Evolutionary conservation across 78 protist species (phyloP), one percentile per base, ranked within the genome.

Genomic region (Chrysochromulina parva): DNA sequence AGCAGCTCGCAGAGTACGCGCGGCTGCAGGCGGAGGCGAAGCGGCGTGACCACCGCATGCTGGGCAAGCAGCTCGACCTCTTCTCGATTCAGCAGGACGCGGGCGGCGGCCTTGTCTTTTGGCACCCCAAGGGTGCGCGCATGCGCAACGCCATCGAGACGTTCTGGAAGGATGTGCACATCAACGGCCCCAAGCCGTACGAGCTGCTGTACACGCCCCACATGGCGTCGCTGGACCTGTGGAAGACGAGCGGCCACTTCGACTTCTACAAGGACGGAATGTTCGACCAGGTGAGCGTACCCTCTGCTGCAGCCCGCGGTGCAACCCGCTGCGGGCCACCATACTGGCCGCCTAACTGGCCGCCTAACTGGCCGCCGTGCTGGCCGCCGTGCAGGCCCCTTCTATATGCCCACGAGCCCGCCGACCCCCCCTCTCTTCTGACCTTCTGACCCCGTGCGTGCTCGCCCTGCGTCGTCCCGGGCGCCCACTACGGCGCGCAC

Each of bases 181-280:
- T 50, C 6, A 16, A 38, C 58, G 48, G 28, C 1, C 88, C 89
- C 16, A 38, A 38, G 38, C 38, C 38, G 38, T 94, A 94, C 76
- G 88, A 90, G 80, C 86, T 88, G n/a, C 92, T 94, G 24, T 66
- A 90, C 50, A 69, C 93, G 81, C 96, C 96, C 50, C 90, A 87
- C 85, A 85, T 94, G 50, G 88, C 88, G 48, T 82, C 88, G 55
- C 19, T 65, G 17, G 85, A 86, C 24, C 82, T 93, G 52, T 93
- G 95, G 95, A 86, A 91, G 86, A 76, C 78, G 38, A 69, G 89
- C 11, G 96, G 96, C 53, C 96, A 94, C 91, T 92, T 86, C 81
- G 93, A 91, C 16, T 82, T 78, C 89, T 94, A 94, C 85, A 38
- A 57, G 78, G 95, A 88, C 6, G 60, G 76, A 52, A 93, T 93